Evolutionary conservation across 768 basidiomycete species (phyloP).

Genomic region (Lactarius sanguifluus): DNA sequence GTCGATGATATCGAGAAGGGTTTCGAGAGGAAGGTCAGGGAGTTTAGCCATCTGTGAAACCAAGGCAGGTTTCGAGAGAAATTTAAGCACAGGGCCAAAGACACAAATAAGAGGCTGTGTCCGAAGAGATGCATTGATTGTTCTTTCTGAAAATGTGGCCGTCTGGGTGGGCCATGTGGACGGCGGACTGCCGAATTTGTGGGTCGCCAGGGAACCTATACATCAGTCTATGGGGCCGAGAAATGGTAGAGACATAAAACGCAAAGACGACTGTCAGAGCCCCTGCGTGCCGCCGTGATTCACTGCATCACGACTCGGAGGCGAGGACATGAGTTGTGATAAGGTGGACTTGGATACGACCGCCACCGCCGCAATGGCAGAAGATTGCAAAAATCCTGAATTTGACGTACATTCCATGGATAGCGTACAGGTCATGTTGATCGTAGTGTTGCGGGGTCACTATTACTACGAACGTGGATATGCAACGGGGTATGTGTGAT

Average conservation of each 20-base stretch:
- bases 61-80: background rate
- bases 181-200: too few species aligned
- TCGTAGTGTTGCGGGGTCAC: background rate
- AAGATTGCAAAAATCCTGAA: background rate
- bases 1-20: conserved; percentile 8
- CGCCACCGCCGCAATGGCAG: background rate
- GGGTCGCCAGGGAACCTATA: too few species aligned
- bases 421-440: conserved; percentile 10
- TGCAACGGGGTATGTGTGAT: conserved; percentile 15
- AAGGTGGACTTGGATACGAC: background rate
- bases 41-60: conserved; percentile 11
- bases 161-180: too few species aligned
- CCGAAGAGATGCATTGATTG: background rate
- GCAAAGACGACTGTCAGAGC: background rate
- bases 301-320: background rate
- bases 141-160: background rate
- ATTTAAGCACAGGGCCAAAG: background rate
- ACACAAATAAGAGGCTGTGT: background rate
- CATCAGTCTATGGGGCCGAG: background rate
- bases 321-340: background rate
- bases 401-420: conserved; percentile 3
- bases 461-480: conserved; percentile 7
- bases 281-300: background rate
- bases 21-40: conserved; percentile 8
- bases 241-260: background rate